Evolutionary conservation across 257 asterid genomes (phyloP).

Genomic region (Solanum neorickii): DNA sequence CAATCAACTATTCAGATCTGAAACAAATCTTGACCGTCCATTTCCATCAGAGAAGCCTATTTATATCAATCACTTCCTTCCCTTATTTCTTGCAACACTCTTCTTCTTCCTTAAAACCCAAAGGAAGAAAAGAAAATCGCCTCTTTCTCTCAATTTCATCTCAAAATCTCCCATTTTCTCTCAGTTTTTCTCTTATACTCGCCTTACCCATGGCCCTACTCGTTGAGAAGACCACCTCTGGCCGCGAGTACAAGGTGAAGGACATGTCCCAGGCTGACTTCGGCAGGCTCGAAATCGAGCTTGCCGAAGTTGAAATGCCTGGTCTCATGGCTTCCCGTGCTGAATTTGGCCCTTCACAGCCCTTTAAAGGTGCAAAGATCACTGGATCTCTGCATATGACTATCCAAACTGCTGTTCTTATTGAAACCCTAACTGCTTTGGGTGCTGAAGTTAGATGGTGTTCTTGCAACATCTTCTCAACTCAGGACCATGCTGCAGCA

Average conservation of each 20-base stretch:
- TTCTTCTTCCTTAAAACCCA: background rate
- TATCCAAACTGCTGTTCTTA: constrained; percentile 72
- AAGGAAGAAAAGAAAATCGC: background rate
- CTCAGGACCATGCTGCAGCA: constrained; percentile 87
- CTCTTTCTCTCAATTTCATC: background rate
- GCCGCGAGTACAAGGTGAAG: constrained; percentile 84
- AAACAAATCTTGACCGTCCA: constrained; percentile 16
- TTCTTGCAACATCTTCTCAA: constrained; percentile 84
- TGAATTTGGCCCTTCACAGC: constrained; percentile 68
- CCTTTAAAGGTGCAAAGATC: constrained; percentile 64
- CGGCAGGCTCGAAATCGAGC: constrained; percentile 78
- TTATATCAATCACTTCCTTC: background rate
- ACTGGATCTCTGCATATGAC: constrained; percentile 88
- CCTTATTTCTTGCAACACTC: constrained; percentile 8
- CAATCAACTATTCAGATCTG: background rate
- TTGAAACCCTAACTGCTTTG: constrained; percentile 64
- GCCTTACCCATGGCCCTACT: constrained; percentile 41
- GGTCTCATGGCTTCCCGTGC: constrained; percentile 70
- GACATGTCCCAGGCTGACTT: constrained; percentile 92
- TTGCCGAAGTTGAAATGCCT: constrained; percentile 89
- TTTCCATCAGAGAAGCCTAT: background rate
- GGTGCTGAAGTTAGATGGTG: constrained; percentile 96
- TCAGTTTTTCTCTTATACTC: background rate
- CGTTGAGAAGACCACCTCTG: constrained; percentile 66
- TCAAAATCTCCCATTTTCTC: background rate